These are phyloP conservation scores for Nitzschia sp. DNA, from an alignment of 108 stramenopile genomes.

Conservation along the genomic window DNA sequence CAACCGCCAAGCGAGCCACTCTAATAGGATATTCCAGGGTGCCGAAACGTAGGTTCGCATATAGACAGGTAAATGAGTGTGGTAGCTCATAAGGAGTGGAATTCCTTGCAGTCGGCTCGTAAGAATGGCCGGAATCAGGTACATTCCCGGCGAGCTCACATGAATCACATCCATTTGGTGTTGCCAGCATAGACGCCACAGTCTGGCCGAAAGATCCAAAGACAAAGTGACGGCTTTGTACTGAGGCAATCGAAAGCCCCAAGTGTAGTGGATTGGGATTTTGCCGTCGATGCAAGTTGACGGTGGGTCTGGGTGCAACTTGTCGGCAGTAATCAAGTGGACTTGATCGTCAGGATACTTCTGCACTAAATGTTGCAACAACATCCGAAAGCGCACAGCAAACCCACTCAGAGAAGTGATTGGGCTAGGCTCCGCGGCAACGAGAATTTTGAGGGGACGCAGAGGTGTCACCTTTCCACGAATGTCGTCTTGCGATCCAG, in stretches of 20 bases:
- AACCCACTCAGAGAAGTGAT: conserved; percentile 90
- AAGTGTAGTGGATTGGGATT: conserved; percentile 42
- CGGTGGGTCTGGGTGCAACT: conserved; percentile 37
- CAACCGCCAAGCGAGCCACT: conserved; percentile 47
- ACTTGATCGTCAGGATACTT: conserved; percentile 70
- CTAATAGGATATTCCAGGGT: conserved; percentile 33
- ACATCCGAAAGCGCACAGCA: conserved; percentile 88
- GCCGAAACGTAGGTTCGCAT: conserved; percentile 50
- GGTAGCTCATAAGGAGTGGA: conserved; percentile 58
- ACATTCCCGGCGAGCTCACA: conserved; percentile 70
- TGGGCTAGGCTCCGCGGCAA: conserved; percentile 70
- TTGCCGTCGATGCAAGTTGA: conserved; percentile 46
- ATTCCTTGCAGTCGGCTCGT: conserved; percentile 30
- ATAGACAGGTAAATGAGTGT: conserved; percentile 85
- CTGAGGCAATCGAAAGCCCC: conserved; percentile 49
- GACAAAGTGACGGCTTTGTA: conserved; percentile 41
- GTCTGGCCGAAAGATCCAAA: conserved; percentile 35
- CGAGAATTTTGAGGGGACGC: conserved; percentile 34
- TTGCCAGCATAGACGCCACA: conserved; percentile 6
- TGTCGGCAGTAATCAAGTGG: conserved; percentile 77
- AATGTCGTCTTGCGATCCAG: too few relatives aligned
- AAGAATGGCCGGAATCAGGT: conserved; percentile 55
- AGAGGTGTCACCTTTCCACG: background rate
- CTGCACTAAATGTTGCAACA: conserved; percentile 61
- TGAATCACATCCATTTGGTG: conserved; percentile 74